phyloP scores from a whole-genome alignment of 2,329 filamentous ascomycete species.

The Ophiocordyceps sinensis region DNA sequence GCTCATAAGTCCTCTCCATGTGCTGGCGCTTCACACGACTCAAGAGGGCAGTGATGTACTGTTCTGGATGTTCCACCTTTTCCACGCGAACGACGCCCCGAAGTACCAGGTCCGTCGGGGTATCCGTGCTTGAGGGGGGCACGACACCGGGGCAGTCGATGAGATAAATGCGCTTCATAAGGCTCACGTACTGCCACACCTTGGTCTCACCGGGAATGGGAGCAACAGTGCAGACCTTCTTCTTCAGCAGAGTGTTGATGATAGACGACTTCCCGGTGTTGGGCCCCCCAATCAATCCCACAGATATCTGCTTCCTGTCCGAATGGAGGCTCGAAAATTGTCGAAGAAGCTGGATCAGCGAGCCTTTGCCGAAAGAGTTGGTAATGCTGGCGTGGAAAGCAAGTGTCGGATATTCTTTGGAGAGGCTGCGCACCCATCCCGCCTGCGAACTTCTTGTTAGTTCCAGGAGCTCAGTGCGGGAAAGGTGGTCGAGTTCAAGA shows the following conservation, averaged over 20 bases:
- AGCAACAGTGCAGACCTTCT: constrained; percentile 85
- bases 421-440: constrained; percentile 78
- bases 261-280: constrained; percentile 95
- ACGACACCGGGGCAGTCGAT: constrained; percentile 97
- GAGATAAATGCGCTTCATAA: constrained; percentile 81
- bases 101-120: constrained; percentile 74
- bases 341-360: constrained; percentile 75
- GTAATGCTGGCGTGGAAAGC: constrained; percentile 92
- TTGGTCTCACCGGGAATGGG: constrained; percentile 96
- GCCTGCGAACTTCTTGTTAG: constrained; percentile 42
- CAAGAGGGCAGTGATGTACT: constrained; percentile 81
- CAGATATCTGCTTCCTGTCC: constrained; percentile 85
- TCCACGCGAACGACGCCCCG: constrained; percentile 88
- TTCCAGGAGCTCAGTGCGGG: not conserved
- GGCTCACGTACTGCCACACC: constrained; percentile 92
- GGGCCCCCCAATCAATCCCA: constrained; percentile 65
- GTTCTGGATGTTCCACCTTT: constrained; percentile 90
- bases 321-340: constrained; percentile 87
- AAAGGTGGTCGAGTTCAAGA: not conserved
- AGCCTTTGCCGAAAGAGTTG: constrained; percentile 94
- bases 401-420: constrained; percentile 82
- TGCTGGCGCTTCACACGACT: constrained; percentile 71
- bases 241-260: constrained; percentile 90
- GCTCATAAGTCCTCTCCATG: constrained; percentile 82
- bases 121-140: constrained; percentile 72